Evolutionary conservation across 371 early-diverging fungal species (phyloP), one percentile per base, ranked within the genome.

Genomic region (Mucor velutinosus): DNA sequence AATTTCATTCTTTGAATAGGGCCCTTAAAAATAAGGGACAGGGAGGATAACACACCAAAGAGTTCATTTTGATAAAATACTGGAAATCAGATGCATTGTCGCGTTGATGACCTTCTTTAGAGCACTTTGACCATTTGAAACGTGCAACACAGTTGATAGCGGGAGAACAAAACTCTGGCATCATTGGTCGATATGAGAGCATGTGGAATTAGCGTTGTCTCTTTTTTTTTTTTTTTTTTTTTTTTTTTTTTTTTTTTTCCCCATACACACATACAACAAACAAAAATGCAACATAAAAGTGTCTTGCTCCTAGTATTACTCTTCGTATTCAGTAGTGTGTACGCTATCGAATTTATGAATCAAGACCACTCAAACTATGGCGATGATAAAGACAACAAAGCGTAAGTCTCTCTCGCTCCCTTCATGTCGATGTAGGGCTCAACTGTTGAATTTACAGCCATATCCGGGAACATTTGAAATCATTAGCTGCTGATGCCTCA

Each of bases 351-450:
- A 15, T 70, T 71, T 32, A 63, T 59, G 57, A 71, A 71, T 33
- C 51, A 57, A 33, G 67, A 67, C 1, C 76, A 75, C 43, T 72
- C 72, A 41, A 75, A 75, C 58, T 75, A 75, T 69, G 76, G 76
- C 7, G 67, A 72, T 2, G 17, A 64, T n/a, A 65, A 72, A 35
- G 33, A 64, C 8, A 66, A 71, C 62, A 72, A 69, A 56, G 69
- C 65, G 75, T 75, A 75, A 27, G 30, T 33, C 2, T 32, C 0
- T 19, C 15, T 12, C 12, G 19, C 29, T 25, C 35, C 43, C n/a
- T 64, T 43, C 39, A 21, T 29, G 30, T 3, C n/a, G 14, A 35
- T n/a, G n/a, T n/a, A n/a, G n/a, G n/a, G n/a, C 11, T 23, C 39
- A 25, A 1, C 11, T 47, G 19, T 47, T 37, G 37, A 25, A 33